These are phyloP conservation scores for Clohesyomyces aquaticus DNA, from an alignment of 495 filamentous ascomycete species.

Conservation along the genomic window DNA sequence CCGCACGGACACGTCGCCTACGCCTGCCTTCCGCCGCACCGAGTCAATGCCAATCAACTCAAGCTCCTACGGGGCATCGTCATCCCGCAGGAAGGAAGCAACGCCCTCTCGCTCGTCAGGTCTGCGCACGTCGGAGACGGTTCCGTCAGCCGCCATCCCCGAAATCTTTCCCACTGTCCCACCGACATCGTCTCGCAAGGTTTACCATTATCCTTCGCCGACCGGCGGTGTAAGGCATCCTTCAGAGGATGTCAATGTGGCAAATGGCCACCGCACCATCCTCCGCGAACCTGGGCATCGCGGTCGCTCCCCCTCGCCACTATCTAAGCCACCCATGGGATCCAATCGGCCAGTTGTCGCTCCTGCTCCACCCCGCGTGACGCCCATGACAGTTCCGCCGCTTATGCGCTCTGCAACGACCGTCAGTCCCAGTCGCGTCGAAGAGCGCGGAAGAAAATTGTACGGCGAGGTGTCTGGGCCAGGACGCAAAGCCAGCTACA, in stretches of 20 bases:
- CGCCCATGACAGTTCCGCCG: conserved; percentile 10
- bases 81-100: conserved; percentile 34
- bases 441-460: conserved; percentile 24
- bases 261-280: conserved; percentile 38
- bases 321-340: conserved; percentile 30
- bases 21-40: conserved; percentile 37
- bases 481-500: conserved; percentile 25
- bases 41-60: conserved; percentile 44
- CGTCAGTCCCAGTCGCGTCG: conserved; percentile 4
- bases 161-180: conserved; percentile 29
- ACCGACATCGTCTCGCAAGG: conserved; percentile 22
- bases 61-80: conserved; percentile 13
- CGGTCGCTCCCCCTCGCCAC: conserved; percentile 33
- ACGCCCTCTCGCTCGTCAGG: conserved; percentile 13
- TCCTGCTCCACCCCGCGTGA: conserved; percentile 10
- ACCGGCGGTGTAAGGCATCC: conserved; percentile 16
- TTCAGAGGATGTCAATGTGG: conserved; percentile 28
- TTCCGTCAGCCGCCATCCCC: conserved; percentile 21
- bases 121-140: conserved; percentile 32
- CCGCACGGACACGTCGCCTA: conserved; percentile 31
- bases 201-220: conserved; percentile 27
- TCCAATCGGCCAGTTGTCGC: conserved; percentile 13
- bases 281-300: conserved; percentile 33
- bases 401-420: conserved; percentile 36
- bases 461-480: conserved; percentile 17